Evolutionary conservation across 768 basidiomycete genomes (phyloP).

Genomic region (Suillus placidus): DNA sequence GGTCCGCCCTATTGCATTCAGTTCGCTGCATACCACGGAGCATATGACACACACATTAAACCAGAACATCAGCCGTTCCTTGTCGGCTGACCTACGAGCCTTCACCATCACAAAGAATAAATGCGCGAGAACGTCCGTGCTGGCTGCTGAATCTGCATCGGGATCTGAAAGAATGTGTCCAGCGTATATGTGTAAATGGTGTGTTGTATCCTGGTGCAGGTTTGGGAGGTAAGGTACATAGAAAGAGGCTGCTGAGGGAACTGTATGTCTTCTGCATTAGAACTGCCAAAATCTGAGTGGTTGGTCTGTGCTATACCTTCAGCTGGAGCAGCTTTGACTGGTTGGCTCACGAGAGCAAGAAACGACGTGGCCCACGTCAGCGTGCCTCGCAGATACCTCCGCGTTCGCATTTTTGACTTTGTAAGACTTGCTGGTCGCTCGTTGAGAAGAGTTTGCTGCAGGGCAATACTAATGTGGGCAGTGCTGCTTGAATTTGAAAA

Average conservation of each 20-base stretch:
- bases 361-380: neutral
- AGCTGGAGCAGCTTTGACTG: constrained; percentile 2
- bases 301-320: neutral
- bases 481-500: neutral
- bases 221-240: constrained; percentile 79
- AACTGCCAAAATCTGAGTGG: neutral
- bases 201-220: constrained; percentile 68
- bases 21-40: neutral
- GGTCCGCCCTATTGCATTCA: constrained; percentile 74
- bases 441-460: neutral
- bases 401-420: neutral
- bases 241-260: constrained; percentile 81
- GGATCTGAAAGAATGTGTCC: constrained; percentile 87
- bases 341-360: constrained; percentile 6
- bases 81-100: constrained; percentile 86
- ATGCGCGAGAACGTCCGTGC: constrained; percentile 72
- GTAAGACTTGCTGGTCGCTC: neutral
- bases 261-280: constrained; percentile 36
- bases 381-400: neutral
- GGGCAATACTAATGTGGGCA: neutral
- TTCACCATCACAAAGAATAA: constrained; percentile 90
- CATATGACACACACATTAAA: constrained; percentile 71
- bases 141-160: constrained; percentile 47
- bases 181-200: constrained; percentile 78
- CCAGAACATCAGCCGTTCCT: constrained; percentile 91